Percentiles rank a stretch among this genome's conserved stretches.
phyloP scores from a whole-genome alignment of 129 eudicot species.

The Pittosporum tobira region DNA sequence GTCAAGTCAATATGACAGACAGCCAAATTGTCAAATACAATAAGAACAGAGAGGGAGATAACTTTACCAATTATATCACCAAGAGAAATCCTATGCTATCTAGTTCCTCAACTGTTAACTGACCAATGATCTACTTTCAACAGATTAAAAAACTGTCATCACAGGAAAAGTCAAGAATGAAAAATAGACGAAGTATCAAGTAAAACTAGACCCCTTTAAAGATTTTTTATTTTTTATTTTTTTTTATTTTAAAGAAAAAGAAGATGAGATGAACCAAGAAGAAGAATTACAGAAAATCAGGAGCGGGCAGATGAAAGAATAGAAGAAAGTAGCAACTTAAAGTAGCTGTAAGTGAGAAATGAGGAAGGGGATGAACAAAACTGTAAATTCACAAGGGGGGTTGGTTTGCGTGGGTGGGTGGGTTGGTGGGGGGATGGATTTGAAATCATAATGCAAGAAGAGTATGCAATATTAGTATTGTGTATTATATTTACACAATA shows the following conservation, averaged over 20 bases:
- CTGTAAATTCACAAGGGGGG: not conserved
- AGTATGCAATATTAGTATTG: too few species aligned
- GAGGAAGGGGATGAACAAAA: not conserved
- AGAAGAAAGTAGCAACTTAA: not conserved
- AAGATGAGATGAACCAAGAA: not conserved
- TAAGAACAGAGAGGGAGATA: not conserved
- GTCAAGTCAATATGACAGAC: not conserved
- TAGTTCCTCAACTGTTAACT: too few species aligned
- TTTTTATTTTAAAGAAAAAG: too few species aligned
- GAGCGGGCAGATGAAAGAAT: not conserved
- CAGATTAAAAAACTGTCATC: not conserved
- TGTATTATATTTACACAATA: too few species aligned
- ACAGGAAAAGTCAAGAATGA: not conserved
- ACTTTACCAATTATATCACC: not conserved
- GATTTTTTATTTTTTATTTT: not conserved
- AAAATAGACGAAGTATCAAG: not conserved
- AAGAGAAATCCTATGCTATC: not conserved
- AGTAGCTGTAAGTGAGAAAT: too few species aligned
- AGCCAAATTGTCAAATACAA: not conserved
- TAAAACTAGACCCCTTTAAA: not conserved
- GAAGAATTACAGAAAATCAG: not conserved
- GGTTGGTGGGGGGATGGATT: not conserved
- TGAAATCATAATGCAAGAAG: too few species aligned
- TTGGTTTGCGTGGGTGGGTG: too few species aligned
- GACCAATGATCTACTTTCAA: conserved; percentile 1